Conservation (phyloP, 2,329 filamentous ascomycete species). For the Mycosphaerella sp. region DNA sequence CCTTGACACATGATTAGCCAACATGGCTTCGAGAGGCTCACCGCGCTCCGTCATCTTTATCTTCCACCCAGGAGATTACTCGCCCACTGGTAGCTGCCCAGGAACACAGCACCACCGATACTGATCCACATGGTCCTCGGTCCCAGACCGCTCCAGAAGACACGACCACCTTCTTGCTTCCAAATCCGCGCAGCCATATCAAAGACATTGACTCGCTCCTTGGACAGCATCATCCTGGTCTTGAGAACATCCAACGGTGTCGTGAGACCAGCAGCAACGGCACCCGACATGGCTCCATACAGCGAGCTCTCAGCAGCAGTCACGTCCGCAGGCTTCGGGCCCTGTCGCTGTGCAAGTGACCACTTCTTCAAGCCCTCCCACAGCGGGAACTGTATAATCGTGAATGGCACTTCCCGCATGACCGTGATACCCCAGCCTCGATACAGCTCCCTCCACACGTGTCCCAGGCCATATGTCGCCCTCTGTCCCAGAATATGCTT, state of each 20-base stretch:
- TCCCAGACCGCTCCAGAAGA: constrained; percentile 70
- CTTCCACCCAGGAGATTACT: constrained; percentile 62
- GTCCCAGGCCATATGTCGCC: constrained; percentile 36
- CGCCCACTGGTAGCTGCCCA: constrained; percentile 88
- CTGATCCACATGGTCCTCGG: constrained; percentile 93
- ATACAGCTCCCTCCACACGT: constrained; percentile 79
- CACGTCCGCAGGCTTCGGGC: constrained; percentile 44
- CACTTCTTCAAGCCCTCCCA: constrained; percentile 89
- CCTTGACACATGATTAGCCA: no score
- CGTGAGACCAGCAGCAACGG: constrained; percentile 77
- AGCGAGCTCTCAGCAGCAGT: constrained; percentile 72
- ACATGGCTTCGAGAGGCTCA: background rate
- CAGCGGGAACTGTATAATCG: constrained; percentile 91
- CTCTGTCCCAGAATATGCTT: constrained; percentile 55
- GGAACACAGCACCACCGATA: constrained; percentile 85
- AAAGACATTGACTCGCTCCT: constrained; percentile 55
- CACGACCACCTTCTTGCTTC: constrained; percentile 55
- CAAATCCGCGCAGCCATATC: constrained; percentile 59
- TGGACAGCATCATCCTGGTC: constrained; percentile 88
- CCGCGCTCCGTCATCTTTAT: constrained; percentile 16
- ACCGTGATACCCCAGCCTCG: constrained; percentile 88
- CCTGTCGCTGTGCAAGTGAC: constrained; percentile 41
- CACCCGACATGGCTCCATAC: constrained; percentile 78
- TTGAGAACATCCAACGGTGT: constrained; percentile 95
- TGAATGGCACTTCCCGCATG: constrained; percentile 94